Percentiles rank a stretch among this genome's conserved stretches.
Evolutionary conservation across 352 stramenopile genomes (phyloP).

Genomic region (Pythium dissimile): DNA sequence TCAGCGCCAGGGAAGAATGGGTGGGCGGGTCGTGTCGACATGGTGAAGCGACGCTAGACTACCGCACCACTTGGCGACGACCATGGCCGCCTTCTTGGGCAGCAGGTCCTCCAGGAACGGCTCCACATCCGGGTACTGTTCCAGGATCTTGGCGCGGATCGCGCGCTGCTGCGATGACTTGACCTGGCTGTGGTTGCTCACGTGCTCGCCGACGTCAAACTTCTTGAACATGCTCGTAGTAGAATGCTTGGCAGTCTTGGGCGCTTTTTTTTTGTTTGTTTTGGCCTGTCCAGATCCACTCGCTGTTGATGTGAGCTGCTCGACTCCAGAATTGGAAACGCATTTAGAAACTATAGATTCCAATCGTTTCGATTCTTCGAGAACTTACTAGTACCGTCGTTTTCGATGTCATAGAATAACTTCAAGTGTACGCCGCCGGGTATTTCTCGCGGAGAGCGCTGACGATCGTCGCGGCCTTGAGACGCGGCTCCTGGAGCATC

Average conservation of each 20-base stretch:
- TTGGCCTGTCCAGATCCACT: too few species aligned
- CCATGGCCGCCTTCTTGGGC: constrained; percentile 94
- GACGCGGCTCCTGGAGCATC: constrained; percentile 38
- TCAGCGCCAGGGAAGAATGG: constrained; percentile 2
- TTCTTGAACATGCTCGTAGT: constrained; percentile 98
- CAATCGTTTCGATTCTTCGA: too few species aligned
- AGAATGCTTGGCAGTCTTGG: too few species aligned
- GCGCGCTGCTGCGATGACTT: constrained; percentile 96
- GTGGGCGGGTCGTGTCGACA: not conserved
- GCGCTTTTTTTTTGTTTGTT: too few species aligned
- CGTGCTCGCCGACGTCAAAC: constrained; percentile 92
- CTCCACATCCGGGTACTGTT: constrained; percentile 91
- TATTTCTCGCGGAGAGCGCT: constrained; percentile 35
- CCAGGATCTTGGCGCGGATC: constrained; percentile 92
- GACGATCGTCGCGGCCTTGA: constrained; percentile 40
- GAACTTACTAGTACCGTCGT: too few species aligned
- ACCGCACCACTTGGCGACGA: constrained; percentile 88
- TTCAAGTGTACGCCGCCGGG: constrained; percentile 8
- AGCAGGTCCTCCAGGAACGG: constrained; percentile 86
- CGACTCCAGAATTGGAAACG: too few species aligned
- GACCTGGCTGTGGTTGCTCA: constrained; percentile 95
- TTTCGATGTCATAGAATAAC: too few species aligned
- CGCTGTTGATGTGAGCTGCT: too few species aligned
- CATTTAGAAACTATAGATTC: too few species aligned
- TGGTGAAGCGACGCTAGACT: not conserved